Evolutionary conservation across 1,284 basidiomycete species (phyloP), one percentile per base, ranked within the genome.

Genomic region (Puccinia triticina): DNA sequence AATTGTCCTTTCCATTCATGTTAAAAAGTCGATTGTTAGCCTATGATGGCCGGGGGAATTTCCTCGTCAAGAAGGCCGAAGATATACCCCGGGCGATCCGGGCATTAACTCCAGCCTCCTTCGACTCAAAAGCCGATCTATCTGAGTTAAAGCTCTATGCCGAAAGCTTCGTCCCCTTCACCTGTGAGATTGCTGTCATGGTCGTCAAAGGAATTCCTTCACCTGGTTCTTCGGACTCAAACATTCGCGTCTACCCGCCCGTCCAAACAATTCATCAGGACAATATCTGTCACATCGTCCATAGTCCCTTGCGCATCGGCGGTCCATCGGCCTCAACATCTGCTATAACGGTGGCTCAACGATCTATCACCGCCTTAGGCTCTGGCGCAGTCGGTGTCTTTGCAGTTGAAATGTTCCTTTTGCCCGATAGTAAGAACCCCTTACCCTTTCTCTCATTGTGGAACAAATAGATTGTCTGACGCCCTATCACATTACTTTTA

Each of bases 371-470:
- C 82, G 92, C 92, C 2, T 91, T 99, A 23, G 86, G 86, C 50
- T 88, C 91, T 43, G 96, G 96, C 5, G 96, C 96, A 1, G 84
- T 86, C 37, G 97, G 97, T 23, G 91, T 98, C 40, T 99, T 98
- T 88, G 96, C 96, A 4, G 96, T 99, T 0, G 97, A 99, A 88
- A 94, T 99, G 94, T 99, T 99, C 88, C 89, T 98, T 71, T 90
- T 97, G 90, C 88, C 90, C 40, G 91, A 95, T 86, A 95, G 96
- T 93, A 85, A 85, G 90, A 88, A 53, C 7, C 5, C 40, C 23
- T 48, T 55, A 10, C n/a, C n/a, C n/a, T n/a, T 64, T 32, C 18
- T 16, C 32, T 64, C 32, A 34, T 12, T 34, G 18, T 69, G 21
- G 26, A 34, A 55, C 1, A 23, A 11, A 10, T 74, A 50, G 4